Percentiles rank a stretch among this genome's conserved stretches.
These are phyloP conservation scores for Glycine tomentella DNA, from an alignment of 306 rosid species.

Conservation along the genomic window DNA sequence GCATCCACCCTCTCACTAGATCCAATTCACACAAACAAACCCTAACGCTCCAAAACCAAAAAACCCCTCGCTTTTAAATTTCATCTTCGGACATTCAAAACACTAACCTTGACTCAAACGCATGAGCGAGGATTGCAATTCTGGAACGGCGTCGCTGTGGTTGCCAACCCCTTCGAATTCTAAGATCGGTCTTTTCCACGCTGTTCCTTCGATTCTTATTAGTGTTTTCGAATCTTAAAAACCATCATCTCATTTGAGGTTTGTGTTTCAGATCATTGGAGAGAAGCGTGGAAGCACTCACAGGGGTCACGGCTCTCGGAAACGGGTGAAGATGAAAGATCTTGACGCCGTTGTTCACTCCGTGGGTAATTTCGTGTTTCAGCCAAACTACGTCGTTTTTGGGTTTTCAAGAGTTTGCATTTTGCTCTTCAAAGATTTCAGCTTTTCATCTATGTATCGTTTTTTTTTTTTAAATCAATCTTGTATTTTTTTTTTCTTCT, in stretches of 20 bases:
- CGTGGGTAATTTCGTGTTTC: slow-evolving; percentile 58
- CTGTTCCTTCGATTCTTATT: not conserved
- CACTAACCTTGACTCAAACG: not conserved
- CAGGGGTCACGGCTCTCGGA: slow-evolving; percentile 52
- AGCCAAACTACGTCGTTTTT: not conserved
- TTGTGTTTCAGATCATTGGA: slow-evolving; percentile 50
- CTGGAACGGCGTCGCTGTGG: slow-evolving; percentile 21
- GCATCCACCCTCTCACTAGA: slow-evolving; percentile 1
- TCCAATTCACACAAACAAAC: slow-evolving; percentile 28
- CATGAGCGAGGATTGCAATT: slow-evolving; percentile 56
- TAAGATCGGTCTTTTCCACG: slow-evolving; percentile 49
- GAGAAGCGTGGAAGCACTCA: slow-evolving; percentile 62
- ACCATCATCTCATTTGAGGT: not conserved
- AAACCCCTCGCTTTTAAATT: not conserved
- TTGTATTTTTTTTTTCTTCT: not conserved
- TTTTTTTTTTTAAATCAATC: not conserved
- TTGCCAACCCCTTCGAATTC: slow-evolving; percentile 48
- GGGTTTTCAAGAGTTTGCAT: not conserved
- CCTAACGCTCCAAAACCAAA: slow-evolving; percentile 28
- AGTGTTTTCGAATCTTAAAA: not conserved
- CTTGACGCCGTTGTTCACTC: slow-evolving; percentile 65
- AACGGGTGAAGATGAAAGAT: slow-evolving; percentile 77
- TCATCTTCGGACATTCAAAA: not conserved
- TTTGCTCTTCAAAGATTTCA: slow-evolving; percentile 8
- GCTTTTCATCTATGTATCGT: not conserved